Conservation (phyloP, 2,329 filamentous ascomycete genomes). For the Graphium sp. region DNA sequence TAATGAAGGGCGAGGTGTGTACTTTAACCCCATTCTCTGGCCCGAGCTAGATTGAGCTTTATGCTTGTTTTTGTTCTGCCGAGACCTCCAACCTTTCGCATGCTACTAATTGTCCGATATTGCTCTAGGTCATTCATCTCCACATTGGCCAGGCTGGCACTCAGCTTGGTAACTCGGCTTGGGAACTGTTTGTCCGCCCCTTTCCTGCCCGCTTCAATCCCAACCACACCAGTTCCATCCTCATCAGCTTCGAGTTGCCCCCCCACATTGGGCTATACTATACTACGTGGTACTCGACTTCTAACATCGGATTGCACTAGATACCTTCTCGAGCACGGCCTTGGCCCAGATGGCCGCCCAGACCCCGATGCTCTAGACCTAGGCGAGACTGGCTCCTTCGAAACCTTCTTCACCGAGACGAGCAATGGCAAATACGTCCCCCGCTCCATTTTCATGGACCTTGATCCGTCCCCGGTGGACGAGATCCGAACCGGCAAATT, state of each 20-base stretch:
- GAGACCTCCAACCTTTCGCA: neutral
- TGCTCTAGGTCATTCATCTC: constrained; percentile 40
- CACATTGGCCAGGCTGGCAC: constrained; percentile 53
- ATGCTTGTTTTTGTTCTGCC: neutral
- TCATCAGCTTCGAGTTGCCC: no score
- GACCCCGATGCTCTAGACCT: constrained; percentile 43
- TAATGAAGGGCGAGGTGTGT: constrained; percentile 42
- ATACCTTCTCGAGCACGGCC: constrained; percentile 58
- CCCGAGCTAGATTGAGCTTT: neutral
- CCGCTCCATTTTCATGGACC: constrained; percentile 55
- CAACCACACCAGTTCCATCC: neutral
- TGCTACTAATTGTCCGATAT: neutral
- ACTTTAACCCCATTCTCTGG: constrained; percentile 2
- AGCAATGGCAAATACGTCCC: constrained; percentile 56
- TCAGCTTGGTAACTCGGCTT: constrained; percentile 60
- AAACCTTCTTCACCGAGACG: constrained; percentile 62
- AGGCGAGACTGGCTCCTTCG: constrained; percentile 46
- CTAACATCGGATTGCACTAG: constrained; percentile 21
- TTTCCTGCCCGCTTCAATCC: constrained; percentile 5
- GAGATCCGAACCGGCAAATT: constrained; percentile 55
- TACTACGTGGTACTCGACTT: no score
- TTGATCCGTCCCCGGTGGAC: constrained; percentile 57
- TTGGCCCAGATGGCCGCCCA: constrained; percentile 45
- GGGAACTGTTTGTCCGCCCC: constrained; percentile 49
- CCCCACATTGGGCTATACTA: neutral